Evolutionary conservation across 768 basidiomycete species (phyloP), one percentile per base, ranked within the genome.

Genomic region (Cubamyces sp.): DNA sequence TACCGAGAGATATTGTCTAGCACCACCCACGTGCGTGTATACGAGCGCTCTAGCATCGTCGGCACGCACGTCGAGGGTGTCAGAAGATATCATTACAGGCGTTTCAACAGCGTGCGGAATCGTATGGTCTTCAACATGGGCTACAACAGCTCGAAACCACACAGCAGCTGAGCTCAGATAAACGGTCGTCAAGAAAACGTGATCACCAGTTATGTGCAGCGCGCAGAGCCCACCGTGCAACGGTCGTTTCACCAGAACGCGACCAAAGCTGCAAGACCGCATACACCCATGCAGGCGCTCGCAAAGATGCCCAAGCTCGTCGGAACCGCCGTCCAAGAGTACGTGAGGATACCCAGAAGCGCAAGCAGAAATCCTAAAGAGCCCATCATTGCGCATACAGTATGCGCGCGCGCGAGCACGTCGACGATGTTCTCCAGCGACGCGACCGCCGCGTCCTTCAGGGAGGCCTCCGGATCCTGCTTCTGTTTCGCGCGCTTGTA

Each of bases 251-350:
- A 61, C 26, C 54, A 40, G 30, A 66, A 51, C 26, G 62, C 58
- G 39, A 57, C 16, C 26, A 54, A 19, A 3, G 62, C 48, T 15
- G 57, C 61, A 14, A 68, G 19, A 14, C 55, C 47, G 43, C 69
- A 70, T 41, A 45, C 57, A 28, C 66, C 69, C 55, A 71, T 57
- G 43, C 67, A 69, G 8, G 60, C 66, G 47, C 70, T 71, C n/a
- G 62, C 63, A 37, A 68, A 69, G 51, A 66, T 68, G 3, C 61
- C 54, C 16, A 69, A 21, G 47, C 63, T 61, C 18, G 54, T 47
- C 21, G 70, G 64, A 15, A 71, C 60, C 26, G 64, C 53, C 45
- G 66, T 66, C 70, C 70, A 71, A 18, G 66, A 60, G 53, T 65
- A 69, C 30, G 64, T 60, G 15, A 67, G 26, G 52, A 67, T 67